Conservation (phyloP, 169 alveolate species). For the Cystoisospora suis region DNA sequence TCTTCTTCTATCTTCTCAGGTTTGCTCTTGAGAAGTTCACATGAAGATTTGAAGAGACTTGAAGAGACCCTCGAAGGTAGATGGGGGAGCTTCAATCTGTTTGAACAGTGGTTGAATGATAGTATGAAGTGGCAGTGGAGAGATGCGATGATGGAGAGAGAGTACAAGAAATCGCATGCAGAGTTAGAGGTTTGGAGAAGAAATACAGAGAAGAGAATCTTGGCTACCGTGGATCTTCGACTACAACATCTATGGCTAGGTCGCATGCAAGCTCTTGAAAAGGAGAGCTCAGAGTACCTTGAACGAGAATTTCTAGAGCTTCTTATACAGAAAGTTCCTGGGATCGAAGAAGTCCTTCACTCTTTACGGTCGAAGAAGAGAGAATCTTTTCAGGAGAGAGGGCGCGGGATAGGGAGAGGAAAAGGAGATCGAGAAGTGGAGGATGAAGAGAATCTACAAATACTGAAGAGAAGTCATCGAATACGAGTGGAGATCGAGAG, state of each 20-base stretch:
- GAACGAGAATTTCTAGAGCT: not conserved
- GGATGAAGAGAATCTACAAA: not conserved
- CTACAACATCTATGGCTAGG: conserved; percentile 61
- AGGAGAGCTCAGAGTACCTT: not conserved
- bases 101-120: conserved; percentile 56
- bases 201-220: not conserved
- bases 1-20: too few relatives aligned
- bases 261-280: conserved; percentile 44
- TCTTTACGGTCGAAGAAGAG: not conserved
- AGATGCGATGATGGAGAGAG: conserved; percentile 49
- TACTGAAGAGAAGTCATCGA: not conserved
- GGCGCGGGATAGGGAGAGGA: not conserved
- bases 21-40: conserved; percentile 25
- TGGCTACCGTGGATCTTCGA: conserved; percentile 49
- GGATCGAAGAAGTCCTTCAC: not conserved
- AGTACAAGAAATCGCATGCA: not conserved
- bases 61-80: conserved; percentile 53
- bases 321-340: not conserved
- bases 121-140: conserved; percentile 67
- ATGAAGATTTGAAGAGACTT: conserved; percentile 34
- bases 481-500: not conserved
- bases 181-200: not conserved
- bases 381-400: not conserved
- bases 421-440: not conserved
- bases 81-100: conserved; percentile 59